Conservation (phyloP, 2,329 filamentous ascomycete species). For the Paramyrothecium roridum region DNA sequence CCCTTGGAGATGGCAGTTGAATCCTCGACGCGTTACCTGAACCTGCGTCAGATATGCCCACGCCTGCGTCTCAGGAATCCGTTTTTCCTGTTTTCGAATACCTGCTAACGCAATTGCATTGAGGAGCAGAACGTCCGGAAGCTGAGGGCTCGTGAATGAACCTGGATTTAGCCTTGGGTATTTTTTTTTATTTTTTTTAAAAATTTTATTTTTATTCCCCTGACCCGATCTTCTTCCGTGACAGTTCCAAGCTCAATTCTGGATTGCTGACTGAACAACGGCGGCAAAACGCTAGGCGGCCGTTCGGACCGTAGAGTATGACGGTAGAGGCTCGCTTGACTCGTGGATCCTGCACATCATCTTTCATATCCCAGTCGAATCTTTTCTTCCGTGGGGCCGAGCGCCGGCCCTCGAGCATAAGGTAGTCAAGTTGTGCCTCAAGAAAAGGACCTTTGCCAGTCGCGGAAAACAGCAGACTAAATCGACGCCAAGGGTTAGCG, state of each 20-base stretch:
- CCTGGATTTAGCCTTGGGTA: too few relatives aligned
- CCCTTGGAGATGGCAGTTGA: background rate
- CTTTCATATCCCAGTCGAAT: slow-evolving; percentile 3
- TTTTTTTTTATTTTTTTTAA: too few relatives aligned
- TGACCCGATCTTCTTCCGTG: too few relatives aligned
- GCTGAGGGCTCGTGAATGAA: background rate
- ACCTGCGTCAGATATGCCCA: background rate
- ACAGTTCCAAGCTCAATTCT: background rate
- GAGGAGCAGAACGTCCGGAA: background rate
- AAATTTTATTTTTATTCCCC: too few relatives aligned
- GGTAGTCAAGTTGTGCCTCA: background rate
- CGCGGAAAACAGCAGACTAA: background rate
- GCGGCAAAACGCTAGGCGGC: background rate
- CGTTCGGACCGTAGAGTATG: slow-evolving; percentile 5
- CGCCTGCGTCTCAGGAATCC: background rate
- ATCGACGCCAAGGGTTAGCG: background rate
- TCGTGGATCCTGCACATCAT: slow-evolving; percentile 32
- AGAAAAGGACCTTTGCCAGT: background rate
- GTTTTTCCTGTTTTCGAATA: background rate
- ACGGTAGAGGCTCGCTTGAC: slow-evolving; percentile 24
- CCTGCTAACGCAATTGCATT: background rate
- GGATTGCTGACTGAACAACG: slow-evolving; percentile 6
- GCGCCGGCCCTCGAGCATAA: slow-evolving; percentile 7
- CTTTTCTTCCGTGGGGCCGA: slow-evolving; percentile 3
- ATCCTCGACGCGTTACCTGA: background rate